phyloP scores from a whole-genome alignment of 2,329 filamentous ascomycete genomes.

The Fusarium azukiicola region DNA sequence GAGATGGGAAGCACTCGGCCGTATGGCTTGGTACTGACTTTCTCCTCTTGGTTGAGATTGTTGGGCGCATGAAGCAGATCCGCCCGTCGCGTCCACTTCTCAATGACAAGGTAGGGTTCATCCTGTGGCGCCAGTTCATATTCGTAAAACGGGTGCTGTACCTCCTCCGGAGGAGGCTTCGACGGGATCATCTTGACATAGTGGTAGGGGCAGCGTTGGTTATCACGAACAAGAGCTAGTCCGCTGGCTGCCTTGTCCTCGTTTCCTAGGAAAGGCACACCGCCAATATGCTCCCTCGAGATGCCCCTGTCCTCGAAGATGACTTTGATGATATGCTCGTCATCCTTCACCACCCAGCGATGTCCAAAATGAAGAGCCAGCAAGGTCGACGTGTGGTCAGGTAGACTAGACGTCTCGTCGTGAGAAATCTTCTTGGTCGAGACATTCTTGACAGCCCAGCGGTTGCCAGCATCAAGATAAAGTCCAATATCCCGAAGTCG shows the following conservation, averaged over 20 bases:
- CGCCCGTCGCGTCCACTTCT: constrained; percentile 73
- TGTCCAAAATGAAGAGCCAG: constrained; percentile 72
- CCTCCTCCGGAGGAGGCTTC: constrained; percentile 67
- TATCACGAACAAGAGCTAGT: constrained; percentile 67
- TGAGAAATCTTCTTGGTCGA: constrained; percentile 43
- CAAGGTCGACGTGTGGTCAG: constrained; percentile 70
- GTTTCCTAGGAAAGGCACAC: constrained; percentile 50
- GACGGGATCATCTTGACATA: constrained; percentile 65
- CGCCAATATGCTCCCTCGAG: constrained; percentile 57
- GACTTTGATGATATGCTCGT: constrained; percentile 69
- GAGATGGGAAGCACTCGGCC: constrained; percentile 68
- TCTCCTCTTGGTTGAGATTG: constrained; percentile 22
- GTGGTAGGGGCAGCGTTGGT: constrained; percentile 60
- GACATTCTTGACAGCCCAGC: constrained; percentile 59
- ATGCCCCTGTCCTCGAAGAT: constrained; percentile 52
- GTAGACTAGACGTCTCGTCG: constrained; percentile 33
- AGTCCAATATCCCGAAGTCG: constrained; percentile 62
- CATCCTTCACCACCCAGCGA: constrained; percentile 65
- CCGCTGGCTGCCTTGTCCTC: constrained; percentile 45
- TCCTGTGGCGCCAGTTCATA: constrained; percentile 67
- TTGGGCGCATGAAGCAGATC: constrained; percentile 77
- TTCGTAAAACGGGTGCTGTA: constrained; percentile 62
- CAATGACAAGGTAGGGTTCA: constrained; percentile 72
- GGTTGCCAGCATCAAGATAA: constrained; percentile 61
- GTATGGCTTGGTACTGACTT: constrained; percentile 66